Percentiles rank a stretch among this genome's conserved stretches.
phyloP scores from a whole-genome alignment of 257 asterid species.

The Scutellaria baicalensis region DNA sequence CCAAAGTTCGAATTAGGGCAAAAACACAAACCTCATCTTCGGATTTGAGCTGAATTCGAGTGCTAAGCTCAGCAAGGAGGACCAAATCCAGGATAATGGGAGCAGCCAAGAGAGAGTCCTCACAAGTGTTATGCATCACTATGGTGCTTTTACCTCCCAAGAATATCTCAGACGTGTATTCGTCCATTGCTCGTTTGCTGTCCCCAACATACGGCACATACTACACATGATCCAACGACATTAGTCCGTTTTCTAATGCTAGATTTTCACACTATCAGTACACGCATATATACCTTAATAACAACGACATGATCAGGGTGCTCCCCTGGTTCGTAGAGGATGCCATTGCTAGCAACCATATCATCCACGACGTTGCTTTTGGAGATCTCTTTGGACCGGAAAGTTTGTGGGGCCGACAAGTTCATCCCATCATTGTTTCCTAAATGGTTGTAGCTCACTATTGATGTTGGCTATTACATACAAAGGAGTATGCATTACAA shows the following conservation, averaged over 20 bases:
- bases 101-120: constrained; percentile 95
- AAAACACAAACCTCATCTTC: constrained; percentile 55
- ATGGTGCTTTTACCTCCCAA: constrained; percentile 96
- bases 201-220: constrained; percentile 97
- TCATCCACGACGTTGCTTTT: constrained; percentile 98
- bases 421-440: constrained; percentile 99
- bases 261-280: too few species aligned
- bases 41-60: constrained; percentile 83
- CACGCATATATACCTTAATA: constrained; percentile 55
- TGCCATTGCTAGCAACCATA: constrained; percentile 97
- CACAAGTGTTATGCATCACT: constrained; percentile 90
- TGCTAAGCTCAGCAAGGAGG: constrained; percentile 93
- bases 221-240: constrained; percentile 20
- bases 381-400: constrained; percentile 96
- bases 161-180: constrained; percentile 96
- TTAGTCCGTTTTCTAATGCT: background rate
- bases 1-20: too few species aligned
- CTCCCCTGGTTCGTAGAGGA: constrained; percentile 92
- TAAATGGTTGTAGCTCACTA: constrained; percentile 95
- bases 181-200: constrained; percentile 99
- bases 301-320: constrained; percentile 98
- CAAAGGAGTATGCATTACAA: background rate
- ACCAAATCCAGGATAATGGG: constrained; percentile 95
- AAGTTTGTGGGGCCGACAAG: constrained; percentile 93
- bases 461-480: constrained; percentile 78